These are phyloP conservation scores for Phytophthora pistaciae DNA, from an alignment of 352 stramenopile species.

Conservation along the genomic window DNA sequence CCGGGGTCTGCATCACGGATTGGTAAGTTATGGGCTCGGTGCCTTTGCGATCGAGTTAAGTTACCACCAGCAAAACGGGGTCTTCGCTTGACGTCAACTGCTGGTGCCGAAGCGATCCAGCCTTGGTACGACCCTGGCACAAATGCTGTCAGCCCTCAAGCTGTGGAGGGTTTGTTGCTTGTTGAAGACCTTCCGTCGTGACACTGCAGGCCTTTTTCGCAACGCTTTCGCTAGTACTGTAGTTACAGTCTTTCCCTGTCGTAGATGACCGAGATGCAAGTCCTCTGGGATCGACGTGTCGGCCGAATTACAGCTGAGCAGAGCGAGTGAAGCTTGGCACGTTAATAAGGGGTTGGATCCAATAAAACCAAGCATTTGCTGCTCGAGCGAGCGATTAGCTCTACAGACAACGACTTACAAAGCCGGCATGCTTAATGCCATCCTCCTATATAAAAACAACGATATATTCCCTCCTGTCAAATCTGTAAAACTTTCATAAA, in stretches of 20 bases:
- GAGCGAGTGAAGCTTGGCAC: too few relatives aligned
- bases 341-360: not conserved
- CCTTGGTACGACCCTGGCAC: not conserved
- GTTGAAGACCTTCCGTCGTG: not conserved
- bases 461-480: too few relatives aligned
- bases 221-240: slow-evolving; percentile 21
- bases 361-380: slow-evolving; percentile 7
- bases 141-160: not conserved
- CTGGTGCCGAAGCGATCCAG: slow-evolving; percentile 15
- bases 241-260: too few relatives aligned
- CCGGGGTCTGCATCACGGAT: not conserved
- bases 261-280: slow-evolving; percentile 3
- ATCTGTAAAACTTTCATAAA: too few relatives aligned
- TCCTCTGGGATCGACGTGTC: not conserved
- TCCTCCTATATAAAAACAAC: too few relatives aligned
- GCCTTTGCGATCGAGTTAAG: not conserved
- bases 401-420: too few relatives aligned
- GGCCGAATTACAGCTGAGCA: too few relatives aligned
- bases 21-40: not conserved
- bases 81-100: not conserved
- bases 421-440: too few relatives aligned
- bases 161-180: not conserved
- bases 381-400: slow-evolving; percentile 15
- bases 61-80: not conserved
- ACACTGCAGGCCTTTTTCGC: slow-evolving; percentile 12